A percentile compares a stretch with the other conserved stretches of the same genome.
phyloP scores from a whole-genome alignment of 306 rosid genomes.

The Calophaca sinica region DNA sequence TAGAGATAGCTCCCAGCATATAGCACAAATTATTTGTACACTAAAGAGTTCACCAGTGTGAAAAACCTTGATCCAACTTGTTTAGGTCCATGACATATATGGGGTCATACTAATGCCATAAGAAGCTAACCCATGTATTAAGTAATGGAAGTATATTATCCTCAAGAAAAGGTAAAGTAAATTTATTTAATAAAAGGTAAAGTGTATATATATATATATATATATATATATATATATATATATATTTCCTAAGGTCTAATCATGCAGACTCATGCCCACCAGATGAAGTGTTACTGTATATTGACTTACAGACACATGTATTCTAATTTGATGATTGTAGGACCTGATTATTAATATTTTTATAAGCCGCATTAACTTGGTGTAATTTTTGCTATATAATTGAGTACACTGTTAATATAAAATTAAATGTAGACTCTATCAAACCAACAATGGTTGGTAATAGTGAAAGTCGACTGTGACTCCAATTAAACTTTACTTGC shows the following conservation, averaged over 20 bases:
- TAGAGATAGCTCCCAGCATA: constrained; percentile 17
- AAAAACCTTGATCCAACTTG: constrained; percentile 6
- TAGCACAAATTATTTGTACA: constrained; percentile 2
- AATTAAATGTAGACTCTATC: constrained; percentile 6
- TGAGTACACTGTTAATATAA: constrained; percentile 10
- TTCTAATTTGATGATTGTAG: constrained; percentile 2
- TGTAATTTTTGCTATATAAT: not conserved
- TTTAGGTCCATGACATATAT: not conserved
- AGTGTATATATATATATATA: no score
- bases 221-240: no score
- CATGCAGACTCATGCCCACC: constrained; percentile 23
- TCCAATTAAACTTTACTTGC: not conserved
- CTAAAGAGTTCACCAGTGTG: not conserved
- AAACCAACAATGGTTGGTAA: not conserved
- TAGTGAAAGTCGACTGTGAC: not conserved
- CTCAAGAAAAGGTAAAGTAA: not conserved
- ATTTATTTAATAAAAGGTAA: not conserved
- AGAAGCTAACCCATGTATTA: constrained; percentile 13
- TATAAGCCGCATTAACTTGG: not conserved
- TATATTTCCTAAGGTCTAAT: constrained; percentile 7
- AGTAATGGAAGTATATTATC: constrained; percentile 20
- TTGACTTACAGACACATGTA: constrained; percentile 8
- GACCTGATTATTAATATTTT: not conserved
- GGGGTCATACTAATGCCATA: not conserved
- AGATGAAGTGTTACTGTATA: constrained; percentile 9